Evolutionary conservation across 2,329 filamentous ascomycete species (phyloP).

Genomic region (Alternaria consortialis): DNA sequence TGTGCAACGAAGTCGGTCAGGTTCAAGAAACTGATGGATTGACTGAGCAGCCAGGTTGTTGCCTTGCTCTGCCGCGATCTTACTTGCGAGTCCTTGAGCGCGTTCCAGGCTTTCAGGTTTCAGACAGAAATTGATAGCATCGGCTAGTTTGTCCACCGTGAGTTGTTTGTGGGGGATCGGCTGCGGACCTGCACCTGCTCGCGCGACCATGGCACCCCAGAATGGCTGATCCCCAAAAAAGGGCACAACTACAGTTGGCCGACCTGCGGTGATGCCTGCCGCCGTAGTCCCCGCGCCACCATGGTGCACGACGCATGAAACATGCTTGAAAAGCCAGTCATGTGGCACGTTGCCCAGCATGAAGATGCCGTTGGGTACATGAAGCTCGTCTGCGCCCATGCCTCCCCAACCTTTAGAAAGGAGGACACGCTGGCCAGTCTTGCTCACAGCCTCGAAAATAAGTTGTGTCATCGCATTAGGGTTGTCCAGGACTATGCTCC

Average conservation of each 20-base stretch:
- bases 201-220: conserved; percentile 61
- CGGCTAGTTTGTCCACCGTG: conserved; percentile 52
- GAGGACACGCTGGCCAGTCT: conserved; percentile 55
- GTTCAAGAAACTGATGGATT: conserved; percentile 37
- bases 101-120: conserved; percentile 40
- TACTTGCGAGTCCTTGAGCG: conserved; percentile 32
- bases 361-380: conserved; percentile 55
- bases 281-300: conserved; percentile 86
- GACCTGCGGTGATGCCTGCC: conserved; percentile 73
- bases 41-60: conserved; percentile 34
- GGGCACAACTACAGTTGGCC: conserved; percentile 80
- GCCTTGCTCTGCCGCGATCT: conserved; percentile 38
- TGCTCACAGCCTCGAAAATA: conserved; percentile 58
- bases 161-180: conserved; percentile 58
- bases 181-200: conserved; percentile 59
- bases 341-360: conserved; percentile 75
- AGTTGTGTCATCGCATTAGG: conserved; percentile 55
- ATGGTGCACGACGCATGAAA: conserved; percentile 82
- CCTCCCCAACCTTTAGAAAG: conserved; percentile 58
- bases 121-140: conserved; percentile 58
- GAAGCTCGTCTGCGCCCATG: neutral
- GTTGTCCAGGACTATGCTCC: conserved; percentile 65
- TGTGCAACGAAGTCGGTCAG: conserved; percentile 34
- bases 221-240: conserved; percentile 73
- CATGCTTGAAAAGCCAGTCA: conserved; percentile 84